These are phyloP conservation scores for Xylaria sp. DNA, from an alignment of 2,329 filamentous ascomycete species.

Conservation along the genomic window DNA sequence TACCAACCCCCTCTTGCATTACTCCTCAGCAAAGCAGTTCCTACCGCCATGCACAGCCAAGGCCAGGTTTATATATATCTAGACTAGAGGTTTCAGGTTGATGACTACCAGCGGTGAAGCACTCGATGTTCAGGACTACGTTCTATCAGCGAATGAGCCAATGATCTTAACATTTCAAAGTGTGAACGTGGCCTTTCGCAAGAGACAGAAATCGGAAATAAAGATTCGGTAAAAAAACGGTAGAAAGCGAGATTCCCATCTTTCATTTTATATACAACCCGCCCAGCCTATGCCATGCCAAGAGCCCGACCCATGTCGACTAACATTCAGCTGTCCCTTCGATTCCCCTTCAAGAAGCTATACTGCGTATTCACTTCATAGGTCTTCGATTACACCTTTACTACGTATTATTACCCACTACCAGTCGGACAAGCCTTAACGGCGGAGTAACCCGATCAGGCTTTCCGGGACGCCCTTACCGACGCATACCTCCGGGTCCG, in stretches of 20 bases:
- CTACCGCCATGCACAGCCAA: background rate
- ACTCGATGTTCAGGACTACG: background rate
- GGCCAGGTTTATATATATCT: background rate
- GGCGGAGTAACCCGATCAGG: slow-evolving; percentile 27
- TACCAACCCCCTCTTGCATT: background rate
- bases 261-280: background rate
- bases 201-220: background rate
- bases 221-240: background rate
- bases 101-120: background rate
- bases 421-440: background rate
- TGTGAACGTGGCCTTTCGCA: background rate
- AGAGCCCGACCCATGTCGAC: background rate
- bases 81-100: slow-evolving; percentile 7
- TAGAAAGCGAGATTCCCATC: background rate
- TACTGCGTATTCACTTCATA: background rate
- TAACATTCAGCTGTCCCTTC: slow-evolving; percentile 4
- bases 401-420: background rate
- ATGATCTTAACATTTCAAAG: background rate
- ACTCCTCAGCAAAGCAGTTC: background rate
- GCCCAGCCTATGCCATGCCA: background rate
- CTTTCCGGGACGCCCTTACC: slow-evolving; percentile 14
- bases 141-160: background rate
- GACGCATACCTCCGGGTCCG: slow-evolving; percentile 28
- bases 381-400: background rate
- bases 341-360: background rate